Evolutionary conservation across 441 rosid species (phyloP), one percentile per base, ranked within the genome.

Genomic region (Jatropha podagrica): DNA sequence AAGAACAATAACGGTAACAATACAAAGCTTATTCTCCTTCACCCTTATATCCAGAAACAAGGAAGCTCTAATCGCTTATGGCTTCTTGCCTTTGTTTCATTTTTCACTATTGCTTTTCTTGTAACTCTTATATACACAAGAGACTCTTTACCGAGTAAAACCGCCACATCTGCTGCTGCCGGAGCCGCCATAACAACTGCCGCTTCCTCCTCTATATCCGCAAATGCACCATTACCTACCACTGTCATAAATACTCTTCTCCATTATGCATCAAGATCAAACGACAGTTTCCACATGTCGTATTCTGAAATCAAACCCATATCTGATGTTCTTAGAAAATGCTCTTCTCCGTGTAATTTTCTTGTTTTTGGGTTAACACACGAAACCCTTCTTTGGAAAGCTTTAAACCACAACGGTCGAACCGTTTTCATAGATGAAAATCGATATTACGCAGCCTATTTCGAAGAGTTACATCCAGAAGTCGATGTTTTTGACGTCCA

Each of bases 351-450:
- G 0, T 95, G 98, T 72, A 95, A 93, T 66, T 77, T 95, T 69
- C 88, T 95, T 2, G 92, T 95, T 0, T 95, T 95, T 77, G 99
- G 99, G 5, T 83, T 95, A 4, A 90, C 97, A 0, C 96, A 82
- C 64, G 99, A 95, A 78, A 95, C 99, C 71, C 91, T 93, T 62
- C 90, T 95, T 78, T 93, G 99, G 99, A 90, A 89, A 63, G 85
- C 99, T 0, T 83, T 95, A 3, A 95, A 95, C 80, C 94, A 89
- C 82, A 88, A 93, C 27, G 99, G 99, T 23, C 84, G 95, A 27
- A 93, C 98, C 0, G 90, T 95, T 4, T 93, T 86, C 85, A 86
- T 95, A 71, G 98, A 95, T 0, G 99, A 95, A 81, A 95, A 95
- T 62, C 87, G 99, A 2, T 95, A 95, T 81, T 95, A 95, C 72